Conservation (phyloP, 2,329 filamentous ascomycete genomes). For the Aspergillus melleus region DNA sequence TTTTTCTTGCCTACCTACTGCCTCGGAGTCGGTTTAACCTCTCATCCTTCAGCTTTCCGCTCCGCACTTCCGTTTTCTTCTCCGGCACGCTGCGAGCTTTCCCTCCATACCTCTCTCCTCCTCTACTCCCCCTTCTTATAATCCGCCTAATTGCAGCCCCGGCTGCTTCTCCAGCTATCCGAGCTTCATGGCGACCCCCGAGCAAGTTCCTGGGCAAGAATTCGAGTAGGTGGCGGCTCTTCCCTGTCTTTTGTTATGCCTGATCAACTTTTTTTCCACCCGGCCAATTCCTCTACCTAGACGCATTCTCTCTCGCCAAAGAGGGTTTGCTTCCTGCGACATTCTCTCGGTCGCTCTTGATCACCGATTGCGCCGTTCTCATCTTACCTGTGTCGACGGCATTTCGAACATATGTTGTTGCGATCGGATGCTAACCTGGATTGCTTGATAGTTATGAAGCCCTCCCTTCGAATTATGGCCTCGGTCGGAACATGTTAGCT, state of each 20-base stretch:
- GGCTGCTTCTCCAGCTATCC: slow-evolving; percentile 36
- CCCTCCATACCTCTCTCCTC: background rate
- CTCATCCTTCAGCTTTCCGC: slow-evolving; percentile 11
- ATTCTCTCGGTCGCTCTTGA: background rate
- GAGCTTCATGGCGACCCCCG: slow-evolving; percentile 43
- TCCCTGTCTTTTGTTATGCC: slow-evolving; percentile 1
- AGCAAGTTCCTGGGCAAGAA: slow-evolving; percentile 45
- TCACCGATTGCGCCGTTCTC: background rate
- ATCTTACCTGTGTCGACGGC: background rate
- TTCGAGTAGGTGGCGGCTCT: slow-evolving; percentile 43
- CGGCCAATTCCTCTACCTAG: background rate
- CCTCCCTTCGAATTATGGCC: slow-evolving; percentile 89
- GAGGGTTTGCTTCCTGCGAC: background rate
- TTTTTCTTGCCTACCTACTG: slow-evolving; percentile 1
- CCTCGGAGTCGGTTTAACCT: slow-evolving; percentile 4
- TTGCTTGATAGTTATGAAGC: slow-evolving; percentile 73
- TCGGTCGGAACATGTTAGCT: slow-evolving; percentile 91
- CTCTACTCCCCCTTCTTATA: slow-evolving; percentile 4
- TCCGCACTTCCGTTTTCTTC: slow-evolving; percentile 20
- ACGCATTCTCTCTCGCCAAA: background rate
- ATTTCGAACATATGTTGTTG: background rate
- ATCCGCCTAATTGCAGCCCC: slow-evolving; percentile 26
- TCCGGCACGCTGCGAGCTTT: slow-evolving; percentile 11
- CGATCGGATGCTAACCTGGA: slow-evolving; percentile 21
- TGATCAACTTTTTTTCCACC: background rate